Base-by-base conservation (phyloP, 148 eudicot genomes). In the Dysphania ambrosioides region DNA sequence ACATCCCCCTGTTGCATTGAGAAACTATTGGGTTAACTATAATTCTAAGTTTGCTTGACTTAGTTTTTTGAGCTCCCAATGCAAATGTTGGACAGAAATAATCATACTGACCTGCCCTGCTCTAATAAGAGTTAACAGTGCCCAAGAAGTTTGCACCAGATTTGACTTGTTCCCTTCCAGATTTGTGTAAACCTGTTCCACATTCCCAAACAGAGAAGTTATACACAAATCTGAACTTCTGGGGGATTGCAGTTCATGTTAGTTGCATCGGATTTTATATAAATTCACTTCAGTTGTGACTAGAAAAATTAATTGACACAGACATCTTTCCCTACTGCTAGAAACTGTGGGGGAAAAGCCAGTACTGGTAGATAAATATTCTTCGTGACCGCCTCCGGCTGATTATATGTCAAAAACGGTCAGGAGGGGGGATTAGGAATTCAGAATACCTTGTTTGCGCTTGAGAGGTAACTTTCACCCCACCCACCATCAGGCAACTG, bases 131-230 rank as follows among this genome's bases (percentile, higher is more conserved):
- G 92, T 71, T 72, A 90, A 63, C 63, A 90, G 16, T 55, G 92
- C 96, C 92, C 96, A 88, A 74, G 89, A 81, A 13, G 92, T 90
- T 19, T 88, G 83, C 72, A 88, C 96, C 75, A 85, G 60, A 66
- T 81, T 79, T 23, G 96, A 88, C 21, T 65, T 78, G 70, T 87
- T 75, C 30, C 87, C 92, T 72, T 85, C 77, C 21, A 87, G 40
- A 60, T 85, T 83, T 57, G 88, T 87, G 57, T 87, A 90, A 16
- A 78, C 85, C 91, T 87, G 66, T 58, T 73, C 23, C 56, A 75
- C 55, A 16, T 8, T 15, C 1, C 32, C 27, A 40, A 24, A 66
- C 5, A 66, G 13, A 35, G 15, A 0, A 32, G 13, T 26, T 4
- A 34, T 18, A 1, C 26, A 35, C 42, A 32, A 64, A 30, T 62